Base-by-base conservation (phyloP, 1,284 basidiomycete genomes). In the Marasmius fiardii region DNA sequence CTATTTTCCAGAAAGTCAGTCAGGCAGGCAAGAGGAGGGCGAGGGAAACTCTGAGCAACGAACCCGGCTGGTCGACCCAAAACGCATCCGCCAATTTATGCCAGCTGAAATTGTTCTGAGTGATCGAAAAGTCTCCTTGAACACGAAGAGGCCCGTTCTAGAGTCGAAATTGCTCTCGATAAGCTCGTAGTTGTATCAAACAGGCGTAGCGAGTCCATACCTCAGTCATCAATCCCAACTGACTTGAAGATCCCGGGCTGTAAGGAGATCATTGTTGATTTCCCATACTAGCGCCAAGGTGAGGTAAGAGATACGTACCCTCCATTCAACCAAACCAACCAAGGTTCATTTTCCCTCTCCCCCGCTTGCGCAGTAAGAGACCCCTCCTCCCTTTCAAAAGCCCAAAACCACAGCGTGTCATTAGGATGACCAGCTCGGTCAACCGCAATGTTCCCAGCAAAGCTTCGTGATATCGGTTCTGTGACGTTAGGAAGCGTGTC, bases 11-110 rank as follows among this genome's bases (percentile, higher is more conserved):
- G n/a, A n/a, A 10, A 31, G 18, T 34, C 21, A 7, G 0, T 48
- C 21, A 31, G 28, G 18, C 31, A 18, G 16, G n/a, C 14, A 31
- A 18, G 11, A 31, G 4, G 28, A 23, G 11, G 12, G 10, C 16
- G 43, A 18, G 12, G 3, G 18, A 34, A 5, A 18, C n/a, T 43
- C 14, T 4, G 23, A 6, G 8, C 28, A 14, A 49, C 47, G 5
- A 16, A 55, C 53, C 57, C 47, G 57, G 57, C 28, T 58, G 57
- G 41, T 58, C 57, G 16, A 58, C 57, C 57, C 53, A 55, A 34
- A 58, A 52, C 20, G 53, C 57, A 28, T 58, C 53, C 14, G 57
- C 53, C 4, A 58, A 18, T 16, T 52, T 51, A 33, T 53, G 23
- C 53, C 57, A 58, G 23, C 57, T 58, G 24, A 58, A 58, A 21